Evolutionary conservation across 768 basidiomycete species (phyloP).

Genomic region (Suillus subalutaceus): DNA sequence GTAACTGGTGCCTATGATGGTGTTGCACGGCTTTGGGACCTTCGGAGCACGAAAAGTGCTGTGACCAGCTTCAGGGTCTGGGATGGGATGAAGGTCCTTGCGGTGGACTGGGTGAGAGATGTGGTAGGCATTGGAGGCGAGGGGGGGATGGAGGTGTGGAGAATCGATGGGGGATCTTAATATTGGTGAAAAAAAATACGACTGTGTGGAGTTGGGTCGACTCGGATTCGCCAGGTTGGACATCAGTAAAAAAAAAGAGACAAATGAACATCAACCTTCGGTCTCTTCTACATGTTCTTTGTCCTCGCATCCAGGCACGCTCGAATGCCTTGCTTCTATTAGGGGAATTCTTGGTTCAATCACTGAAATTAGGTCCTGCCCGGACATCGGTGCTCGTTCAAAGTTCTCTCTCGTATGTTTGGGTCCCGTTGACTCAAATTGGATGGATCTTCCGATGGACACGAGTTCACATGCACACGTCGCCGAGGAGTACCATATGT

Average conservation of each 20-base stretch:
- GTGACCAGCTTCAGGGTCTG: slow-evolving; percentile 66
- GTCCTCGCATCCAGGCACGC: neutral
- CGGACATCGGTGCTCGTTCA: neutral
- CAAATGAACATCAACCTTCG: neutral
- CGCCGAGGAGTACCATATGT: neutral
- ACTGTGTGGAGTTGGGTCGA: neutral
- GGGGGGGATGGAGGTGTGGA: slow-evolving; percentile 68
- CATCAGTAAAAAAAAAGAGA: neutral
- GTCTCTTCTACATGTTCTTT: neutral
- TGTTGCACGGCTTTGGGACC: slow-evolving; percentile 76
- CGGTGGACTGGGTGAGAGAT: slow-evolving; percentile 59
- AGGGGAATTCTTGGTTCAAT: neutral
- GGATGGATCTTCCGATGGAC: neutral
- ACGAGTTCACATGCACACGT: neutral
- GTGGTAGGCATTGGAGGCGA: slow-evolving; percentile 65
- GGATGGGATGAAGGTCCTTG: slow-evolving; percentile 63
- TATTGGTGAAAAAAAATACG: slow-evolving; percentile 7
- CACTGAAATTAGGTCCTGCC: neutral
- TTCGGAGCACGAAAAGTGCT: slow-evolving; percentile 69
- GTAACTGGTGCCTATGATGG: slow-evolving; percentile 81
- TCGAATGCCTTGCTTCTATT: neutral
- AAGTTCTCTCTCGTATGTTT: neutral
- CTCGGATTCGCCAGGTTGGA: neutral
- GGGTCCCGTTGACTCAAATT: neutral
- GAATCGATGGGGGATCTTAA: slow-evolving; percentile 39